Evolutionary conservation across 2,329 filamentous ascomycete genomes (phyloP), one percentile per base, ranked within the genome.

Genomic region (Ophiostoma sp.): DNA sequence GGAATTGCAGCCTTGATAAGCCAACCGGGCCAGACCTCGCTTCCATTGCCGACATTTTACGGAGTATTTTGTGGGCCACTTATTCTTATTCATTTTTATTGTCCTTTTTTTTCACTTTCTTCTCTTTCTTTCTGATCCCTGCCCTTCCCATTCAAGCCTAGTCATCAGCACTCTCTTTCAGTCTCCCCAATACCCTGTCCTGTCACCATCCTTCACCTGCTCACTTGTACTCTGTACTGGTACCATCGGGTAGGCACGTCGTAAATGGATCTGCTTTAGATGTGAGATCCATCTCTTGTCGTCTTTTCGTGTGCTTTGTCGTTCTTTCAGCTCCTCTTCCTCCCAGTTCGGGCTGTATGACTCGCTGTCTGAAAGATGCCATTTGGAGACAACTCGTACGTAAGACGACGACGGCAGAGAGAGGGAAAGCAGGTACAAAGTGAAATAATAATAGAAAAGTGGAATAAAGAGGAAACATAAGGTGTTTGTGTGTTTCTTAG

Each of bases 61-160:
- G 64, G 64, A 42, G 25, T 33, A n/a, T 50, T 69, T 36, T 8
- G 2, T 48, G 12, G 9, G 64, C 61, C 33, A 64, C 59, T 28
- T 19, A n/a, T 42, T 50, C 25, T 7, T 66, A n/a, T 68, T 68
- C 33, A 69, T 52, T 39, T 69, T 33, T 25, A 19, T 55, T 68
- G 12, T 45, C 17, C 68, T 71, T 50, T 75, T 15, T 69, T 73
- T 75, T 75, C 75, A 76, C 69, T 76, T 78, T 77, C n/a, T 42
- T 76, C 77, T 6, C 76, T 77, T 78, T 78, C 76, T 76, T 15
- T 4, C 28, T n/a, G 15, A 31, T 59, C 28, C 55, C 19, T 19
- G 7, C 12, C 6, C 15, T 33, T 22, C 8, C 59, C 17, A n/a
- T 28, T 31, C 55, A 5, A 33, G 12, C 7, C 50, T 25, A 25